Evolutionary conservation across 2,329 filamentous ascomycete genomes (phyloP), one percentile per base, ranked within the genome.

Genomic region (Macrophomina phaseolina): DNA sequence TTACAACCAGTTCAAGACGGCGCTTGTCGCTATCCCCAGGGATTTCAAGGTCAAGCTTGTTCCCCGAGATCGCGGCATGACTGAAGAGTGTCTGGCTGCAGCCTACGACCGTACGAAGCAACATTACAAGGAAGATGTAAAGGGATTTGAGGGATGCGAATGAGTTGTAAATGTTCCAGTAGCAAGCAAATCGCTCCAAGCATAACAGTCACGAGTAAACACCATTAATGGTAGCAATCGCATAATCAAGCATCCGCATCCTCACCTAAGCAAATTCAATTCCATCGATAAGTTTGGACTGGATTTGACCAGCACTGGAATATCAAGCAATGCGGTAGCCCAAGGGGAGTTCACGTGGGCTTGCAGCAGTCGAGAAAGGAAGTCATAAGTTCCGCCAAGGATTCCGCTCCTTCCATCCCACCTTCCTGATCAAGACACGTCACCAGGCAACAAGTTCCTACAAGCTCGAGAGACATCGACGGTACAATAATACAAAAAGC

Each of bases 1-100:
- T 5, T 88, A 88, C 70, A 89, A 88, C 69, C 81, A 85, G 70
- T 83, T 87, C 70, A 88, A 88, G 75, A 83, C 82, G 1, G 86
- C 86, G 0, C 70, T 89, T 40, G 86, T 88, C 12, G 86, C 87
- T 0, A 88, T 89, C 61, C 87, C 86, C 1, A 75, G 82, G 52
- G 82, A 86, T 52, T 89, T 88, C 73, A 86, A 86, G 70, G 82
- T 88, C 5, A 84, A 78, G 71, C 73, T 89, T n/a, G 77, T 86
- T 16, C 84, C 85, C 0, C 78, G 86, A 53, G 83, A 86, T 70
- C 71, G 75, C 1, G 73, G 67, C 0, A 68, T 74, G 32, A 79
- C 77, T 4, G 73, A 70, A 1, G 78, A 79, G 34, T 84, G 83
- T 58, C 69, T 87, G 71, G 70, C 71, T 7, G 69, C 74, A 51